A percentile compares a stretch with the other conserved stretches of the same genome.
These are phyloP conservation scores for Eucalyptus melliodora DNA, from an alignment of 345 rosid genomes.

Conservation along the genomic window DNA sequence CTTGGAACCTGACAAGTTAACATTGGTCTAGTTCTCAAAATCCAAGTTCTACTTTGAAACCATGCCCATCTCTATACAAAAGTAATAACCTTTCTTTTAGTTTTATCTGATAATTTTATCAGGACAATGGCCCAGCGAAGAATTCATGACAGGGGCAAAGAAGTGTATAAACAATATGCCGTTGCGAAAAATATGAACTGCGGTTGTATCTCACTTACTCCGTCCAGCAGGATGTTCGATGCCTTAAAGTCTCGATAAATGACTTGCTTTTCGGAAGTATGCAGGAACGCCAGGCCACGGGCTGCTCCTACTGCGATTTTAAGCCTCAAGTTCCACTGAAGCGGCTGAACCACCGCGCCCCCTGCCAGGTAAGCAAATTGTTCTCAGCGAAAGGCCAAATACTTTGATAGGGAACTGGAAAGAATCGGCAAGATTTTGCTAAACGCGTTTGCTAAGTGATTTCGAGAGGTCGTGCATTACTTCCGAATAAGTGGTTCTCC, in stretches of 20 bases:
- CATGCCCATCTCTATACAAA: neutral
- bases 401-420: neutral
- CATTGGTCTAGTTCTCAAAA: too few relatives aligned
- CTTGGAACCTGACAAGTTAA: too few relatives aligned
- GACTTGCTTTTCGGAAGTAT: slow-evolving; percentile 74
- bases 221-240: slow-evolving; percentile 82
- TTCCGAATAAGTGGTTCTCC: slow-evolving; percentile 84
- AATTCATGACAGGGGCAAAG: neutral
- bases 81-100: neutral
- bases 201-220: slow-evolving; percentile 24
- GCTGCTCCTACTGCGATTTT: slow-evolving; percentile 84
- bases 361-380: slow-evolving; percentile 17
- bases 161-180: neutral
- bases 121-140: neutral
- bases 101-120: neutral
- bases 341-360: slow-evolving; percentile 74
- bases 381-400: neutral
- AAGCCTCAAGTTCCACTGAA: slow-evolving; percentile 62
- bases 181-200: neutral
- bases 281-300: slow-evolving; percentile 66
- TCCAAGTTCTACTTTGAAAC: too few relatives aligned
- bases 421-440: neutral
- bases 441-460: neutral
- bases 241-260: slow-evolving; percentile 94
- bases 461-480: slow-evolving; percentile 19